Evolutionary conservation across 2,329 filamentous ascomycete species (phyloP), one percentile per base, ranked within the genome.

Genomic region (Sporothrix luriei): DNA sequence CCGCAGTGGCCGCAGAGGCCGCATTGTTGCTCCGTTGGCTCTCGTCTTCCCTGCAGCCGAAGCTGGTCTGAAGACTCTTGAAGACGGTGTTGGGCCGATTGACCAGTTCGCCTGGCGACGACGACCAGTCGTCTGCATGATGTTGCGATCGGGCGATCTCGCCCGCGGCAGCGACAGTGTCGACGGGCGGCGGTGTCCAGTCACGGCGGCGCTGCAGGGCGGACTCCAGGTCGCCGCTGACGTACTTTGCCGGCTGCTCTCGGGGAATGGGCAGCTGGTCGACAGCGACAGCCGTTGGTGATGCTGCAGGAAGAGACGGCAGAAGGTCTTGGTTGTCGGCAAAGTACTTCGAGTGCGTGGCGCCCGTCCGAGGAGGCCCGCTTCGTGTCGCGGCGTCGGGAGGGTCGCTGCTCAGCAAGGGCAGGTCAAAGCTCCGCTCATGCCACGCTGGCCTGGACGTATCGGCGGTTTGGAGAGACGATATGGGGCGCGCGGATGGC

Each of bases 151-250:
- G 77, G 0, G 78, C n/a, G 1, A 54, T 14, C 21, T 62, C 57
- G 21, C 57, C 57, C 2, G 57, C 24, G 0, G 57, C n/a, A 0
- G 33, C 2, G 0, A 61, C 57, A 3, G 71, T 72, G 21, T 72
- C 73, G n/a, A 72, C 51, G 72, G 74, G 69, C 4, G 87, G 84
- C 2, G 90, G 91, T 0, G 91, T 93, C 91, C 91, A 93, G 70
- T 89, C 84, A 16, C 79, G 75, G 71, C 87, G 83, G 71, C 90
- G 82, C 59, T 79, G 81, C 33, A 85, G 76, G 9, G 90, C 90
- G 59, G 76, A 77, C 66, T 85, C 83, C 9, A 69, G 40, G 16
- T 69, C 64, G n/a, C 70, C 67, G 3, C 67, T 16, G 2, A 61
- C 48, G 48, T 71, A 71, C 26, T 29, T 24, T 24, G 64, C 51